Evolutionary conservation across 768 basidiomycete genomes (phyloP), one percentile per base, ranked within the genome.

Genomic region (Hygrophorus pudorinus): DNA sequence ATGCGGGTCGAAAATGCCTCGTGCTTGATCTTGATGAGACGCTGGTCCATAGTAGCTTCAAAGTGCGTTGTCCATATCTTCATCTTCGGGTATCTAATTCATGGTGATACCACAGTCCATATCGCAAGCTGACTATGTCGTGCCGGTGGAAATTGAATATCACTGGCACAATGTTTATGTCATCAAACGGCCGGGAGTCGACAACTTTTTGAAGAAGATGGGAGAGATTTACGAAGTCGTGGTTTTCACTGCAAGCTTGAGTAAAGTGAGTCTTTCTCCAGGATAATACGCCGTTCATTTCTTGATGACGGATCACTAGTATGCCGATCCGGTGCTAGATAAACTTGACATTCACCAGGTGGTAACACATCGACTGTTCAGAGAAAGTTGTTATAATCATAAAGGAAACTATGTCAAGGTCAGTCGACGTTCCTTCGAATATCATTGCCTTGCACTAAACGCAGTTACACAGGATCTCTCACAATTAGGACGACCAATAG

Each of bases 361-460:
- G 8, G 93, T 99, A 33, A 70, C 87, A 27, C 94, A 99, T 62
- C 77, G 96, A 48, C 65, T 99, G 41, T 99, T 97, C 78, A 71
- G 96, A 48, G 96, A 99, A 65, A 94, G 89, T 58, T 99, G 96
- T 64, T 98, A 97, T 62, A 98, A 96, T 59, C 96, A 98, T 67
- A 87, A 86, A 64, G 94, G 94, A 34, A 98, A 94, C 67, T 99
- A 98, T 62, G 94, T 99, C 65, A 99, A 99, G 79, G 93, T 92
- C 47, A 33, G 71, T 14, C 48, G 35, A 3, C 31, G 27, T 35
- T 21, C 35, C 34, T 16, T 18, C 24, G 20, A 14, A 9, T n/a
- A n/a, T 44, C 27, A n/a, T 13, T 38, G 5, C 29, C 17, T 38
- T 36, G 30, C 48, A 31, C 24, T 35, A 28, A 41, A 33, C 17